Evolutionary conservation across 2,329 filamentous ascomycete genomes (phyloP), one percentile per base, ranked within the genome.

Genomic region (Cytospora chrysosperma): DNA sequence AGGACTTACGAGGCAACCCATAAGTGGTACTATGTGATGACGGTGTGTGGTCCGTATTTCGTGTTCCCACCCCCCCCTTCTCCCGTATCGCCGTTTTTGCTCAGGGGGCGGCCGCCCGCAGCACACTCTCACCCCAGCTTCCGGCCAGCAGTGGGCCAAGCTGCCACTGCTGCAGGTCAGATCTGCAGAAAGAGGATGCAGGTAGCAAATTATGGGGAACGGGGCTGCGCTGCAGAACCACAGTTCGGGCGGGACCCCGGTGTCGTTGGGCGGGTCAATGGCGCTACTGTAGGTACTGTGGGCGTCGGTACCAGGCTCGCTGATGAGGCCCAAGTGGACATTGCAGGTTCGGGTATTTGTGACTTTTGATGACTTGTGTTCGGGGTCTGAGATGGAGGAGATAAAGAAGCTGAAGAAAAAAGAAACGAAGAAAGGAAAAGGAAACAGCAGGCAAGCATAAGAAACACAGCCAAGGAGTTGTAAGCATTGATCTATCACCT

Each of bases 1-100:
- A 47, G 32, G 55, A 66, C 64, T 66, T 66, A 66, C 64, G 64
- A 66, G 64, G 61, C 64, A 66, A 58, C 64, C 64, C 64, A 66
- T 66, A 57, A 59, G 55, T 43, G 40, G 40, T 47, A 49, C 58
- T 40, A 58, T 30, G 51, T 52, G 28, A 64, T 47, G 54, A 47
- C 43, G 43, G 43, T 12, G 56, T 34, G 51, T 56, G 55, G 63
- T 58, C 63, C 63, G 63, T 65, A 65, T 63, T 52, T 62, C 32
- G 49, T 54, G 40, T 32, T 56, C n/a, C 52, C n/a, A n/a, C 59
- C 53, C 34, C 24, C 57, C 15, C 30, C 58, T 37, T 27, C 34
- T 37, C 58, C 28, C 47, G 50, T 24, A 47, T 40, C 19, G 19
- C 37, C 43, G 27, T 51, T 40, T 54, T 27, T 49, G 51, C 50